phyloP scores from a whole-genome alignment of 208 protist genomes.

The Crithidia sp. region DNA sequence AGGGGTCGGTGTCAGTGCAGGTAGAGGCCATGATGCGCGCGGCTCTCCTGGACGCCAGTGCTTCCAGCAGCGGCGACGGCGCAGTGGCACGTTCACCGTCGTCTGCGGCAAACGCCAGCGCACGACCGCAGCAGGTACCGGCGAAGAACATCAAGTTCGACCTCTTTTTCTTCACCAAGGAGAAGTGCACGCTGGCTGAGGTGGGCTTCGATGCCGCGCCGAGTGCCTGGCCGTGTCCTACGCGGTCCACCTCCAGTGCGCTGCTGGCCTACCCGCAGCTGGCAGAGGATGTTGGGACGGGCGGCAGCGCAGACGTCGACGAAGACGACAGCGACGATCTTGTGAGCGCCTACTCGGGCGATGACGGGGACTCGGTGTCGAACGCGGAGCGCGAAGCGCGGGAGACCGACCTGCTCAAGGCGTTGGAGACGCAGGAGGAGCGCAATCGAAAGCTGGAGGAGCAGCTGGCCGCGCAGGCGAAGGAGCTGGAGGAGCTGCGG shows the following conservation, averaged over 20 bases:
- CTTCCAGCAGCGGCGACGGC: neutral
- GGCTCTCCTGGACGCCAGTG: slow-evolving; percentile 18
- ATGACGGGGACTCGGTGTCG: slow-evolving; percentile 36
- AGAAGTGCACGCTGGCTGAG: slow-evolving; percentile 63
- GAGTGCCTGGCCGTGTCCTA: slow-evolving; percentile 74
- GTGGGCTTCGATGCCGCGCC: slow-evolving; percentile 73
- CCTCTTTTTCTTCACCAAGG: slow-evolving; percentile 80
- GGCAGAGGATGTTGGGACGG: slow-evolving; percentile 58
- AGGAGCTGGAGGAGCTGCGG: slow-evolving; percentile 51
- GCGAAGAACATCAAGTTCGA: slow-evolving; percentile 76
- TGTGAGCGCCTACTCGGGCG: slow-evolving; percentile 33
- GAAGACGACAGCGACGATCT: slow-evolving; percentile 47
- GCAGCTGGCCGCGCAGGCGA: slow-evolving; percentile 55
- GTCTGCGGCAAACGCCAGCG: neutral
- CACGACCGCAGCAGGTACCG: slow-evolving; percentile 43
- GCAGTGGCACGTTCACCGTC: neutral
- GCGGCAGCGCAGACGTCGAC: slow-evolving; percentile 45
- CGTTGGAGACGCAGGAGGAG: slow-evolving; percentile 55
- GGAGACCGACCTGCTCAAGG: slow-evolving; percentile 52
- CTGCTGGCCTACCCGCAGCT: slow-evolving; percentile 72
- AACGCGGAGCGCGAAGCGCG: slow-evolving; percentile 31
- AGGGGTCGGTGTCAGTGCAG: slow-evolving; percentile 56
- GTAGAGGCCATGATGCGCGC: slow-evolving; percentile 82
- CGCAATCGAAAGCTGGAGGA: slow-evolving; percentile 57
- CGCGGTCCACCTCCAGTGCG: slow-evolving; percentile 60